Base-by-base conservation (phyloP, 2,329 filamentous ascomycete genomes). In the Emergomyces pasteurianus region DNA sequence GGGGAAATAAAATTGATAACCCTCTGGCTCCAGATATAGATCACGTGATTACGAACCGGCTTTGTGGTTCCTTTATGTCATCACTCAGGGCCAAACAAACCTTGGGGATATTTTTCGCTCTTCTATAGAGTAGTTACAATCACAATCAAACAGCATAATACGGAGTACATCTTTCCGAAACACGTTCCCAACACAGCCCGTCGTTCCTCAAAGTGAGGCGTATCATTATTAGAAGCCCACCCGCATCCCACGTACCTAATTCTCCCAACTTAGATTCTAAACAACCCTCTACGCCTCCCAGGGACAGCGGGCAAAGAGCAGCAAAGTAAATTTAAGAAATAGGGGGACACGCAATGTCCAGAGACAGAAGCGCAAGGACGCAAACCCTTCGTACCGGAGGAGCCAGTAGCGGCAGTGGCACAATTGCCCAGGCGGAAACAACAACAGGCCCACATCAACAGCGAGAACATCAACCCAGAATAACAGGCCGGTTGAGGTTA, bases 401-500 rank as follows among this genome's bases (percentile, higher is more conserved):
- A 31, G 26, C 23, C n/a, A 49, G 10, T 23, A n/a, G 26, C 12
- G 9, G 47, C 42, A 34, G 43, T 14, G n/a, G 42, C 47, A 53
- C 58, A 40, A 42, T 43, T 23, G 28, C 52, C 1, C 49, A 55
- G 40, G 28, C 26, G 46, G 34, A 60, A 21, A 34, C 50, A 21
- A 21, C 40, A 21, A 34, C 1, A 9, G 26, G 47, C n/a, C n/a
- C n/a, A 52, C 21, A 52, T 43, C 53, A n/a, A 46, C 23, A 46
- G 8, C 26, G 10, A 23, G 18, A 50, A 23, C 56, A 43, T 18
- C 46, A 57, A 21, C 5, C 2, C 21, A 42, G 23, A 42, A 31
- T 60, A 34, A 31, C 34, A 14, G 59, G 52, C n/a, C 64, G 63
- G 1, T 43, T 66, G 49, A 60, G 57, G 36, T 59, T 66, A 57